Conservation (phyloP, 73 alveolate species). For the Paramecium sonneborni region DNA sequence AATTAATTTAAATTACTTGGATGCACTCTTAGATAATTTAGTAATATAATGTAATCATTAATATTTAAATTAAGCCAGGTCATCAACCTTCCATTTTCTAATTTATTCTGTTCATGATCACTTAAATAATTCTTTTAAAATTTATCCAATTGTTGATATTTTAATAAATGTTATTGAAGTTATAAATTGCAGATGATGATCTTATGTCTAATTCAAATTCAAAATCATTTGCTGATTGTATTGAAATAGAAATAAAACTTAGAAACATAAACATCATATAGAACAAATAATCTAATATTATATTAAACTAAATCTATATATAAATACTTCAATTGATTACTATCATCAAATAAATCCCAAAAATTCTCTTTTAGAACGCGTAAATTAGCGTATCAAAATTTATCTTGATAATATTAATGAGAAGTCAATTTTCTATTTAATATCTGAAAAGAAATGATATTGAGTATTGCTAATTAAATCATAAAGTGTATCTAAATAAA, state of each 20-base stretch:
- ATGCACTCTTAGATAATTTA: not conserved
- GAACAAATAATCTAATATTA: not conserved
- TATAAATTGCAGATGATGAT: not conserved
- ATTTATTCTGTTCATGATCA: slow-evolving; percentile 35
- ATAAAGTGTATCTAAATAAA: not conserved
- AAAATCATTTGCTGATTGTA: slow-evolving; percentile 21
- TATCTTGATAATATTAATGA: not conserved
- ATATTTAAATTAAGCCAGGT: not conserved
- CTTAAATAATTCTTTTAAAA: slow-evolving; percentile 4
- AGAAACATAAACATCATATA: not conserved
- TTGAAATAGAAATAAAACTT: not conserved
- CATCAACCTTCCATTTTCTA: not conserved
- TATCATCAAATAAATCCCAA: not conserved
- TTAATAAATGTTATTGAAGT: not conserved
- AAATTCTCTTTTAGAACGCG: not conserved
- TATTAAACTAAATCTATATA: not conserved
- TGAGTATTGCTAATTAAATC: not conserved
- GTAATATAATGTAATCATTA: not conserved
- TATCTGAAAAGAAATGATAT: not conserved
- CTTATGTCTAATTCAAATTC: slow-evolving; percentile 45
- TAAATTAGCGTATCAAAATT: not conserved
- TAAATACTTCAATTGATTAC: not conserved
- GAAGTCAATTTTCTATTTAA: not conserved
- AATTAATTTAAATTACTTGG: not conserved
- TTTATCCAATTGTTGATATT: slow-evolving; percentile 3